phyloP scores from a whole-genome alignment of 2,329 filamentous ascomycete species.

The Escovopsis sp. region DNA sequence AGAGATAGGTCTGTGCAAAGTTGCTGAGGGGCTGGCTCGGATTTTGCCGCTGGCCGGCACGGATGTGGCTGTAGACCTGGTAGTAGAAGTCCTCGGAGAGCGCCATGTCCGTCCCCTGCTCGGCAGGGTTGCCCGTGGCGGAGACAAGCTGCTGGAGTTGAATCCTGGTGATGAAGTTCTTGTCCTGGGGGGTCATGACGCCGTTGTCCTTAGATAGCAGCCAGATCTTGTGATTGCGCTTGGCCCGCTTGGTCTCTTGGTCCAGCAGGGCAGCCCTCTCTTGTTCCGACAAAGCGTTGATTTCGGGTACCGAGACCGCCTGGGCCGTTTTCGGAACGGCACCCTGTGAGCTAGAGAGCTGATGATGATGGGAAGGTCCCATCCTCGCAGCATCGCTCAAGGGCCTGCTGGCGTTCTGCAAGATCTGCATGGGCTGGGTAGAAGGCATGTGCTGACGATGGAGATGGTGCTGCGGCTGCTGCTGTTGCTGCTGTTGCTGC shows the following conservation, averaged over 20 bases:
- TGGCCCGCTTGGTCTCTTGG: constrained; percentile 87
- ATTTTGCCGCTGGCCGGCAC: constrained; percentile 75
- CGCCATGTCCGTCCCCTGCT: constrained; percentile 63
- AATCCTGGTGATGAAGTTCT: constrained; percentile 97
- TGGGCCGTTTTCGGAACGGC: constrained; percentile 25
- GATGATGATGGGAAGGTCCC: constrained; percentile 19
- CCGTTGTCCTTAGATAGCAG: constrained; percentile 87
- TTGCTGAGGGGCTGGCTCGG: constrained; percentile 87
- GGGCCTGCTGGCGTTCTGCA: constrained; percentile 63
- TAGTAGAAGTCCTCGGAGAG: constrained; percentile 96
- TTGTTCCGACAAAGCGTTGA: constrained; percentile 49
- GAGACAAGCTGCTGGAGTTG: constrained; percentile 92
- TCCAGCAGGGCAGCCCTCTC: constrained; percentile 72
- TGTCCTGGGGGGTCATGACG: constrained; percentile 96
- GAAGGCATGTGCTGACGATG: constrained; percentile 23
- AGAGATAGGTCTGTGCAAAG: constrained; percentile 94
- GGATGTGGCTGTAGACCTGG: constrained; percentile 90
- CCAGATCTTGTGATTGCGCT: constrained; percentile 97
- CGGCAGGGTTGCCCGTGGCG: constrained; percentile 74
- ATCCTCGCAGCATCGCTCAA: constrained; percentile 30
- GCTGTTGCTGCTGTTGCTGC: constrained; percentile 15
- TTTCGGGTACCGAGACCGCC: constrained; percentile 36
- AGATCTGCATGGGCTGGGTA: constrained; percentile 53
- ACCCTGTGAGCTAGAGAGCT: constrained; percentile 33
- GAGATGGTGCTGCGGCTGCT: constrained; percentile 9